These are phyloP conservation scores for Myotisia sp. DNA, from an alignment of 2,329 filamentous ascomycete species.

Conservation along the genomic window DNA sequence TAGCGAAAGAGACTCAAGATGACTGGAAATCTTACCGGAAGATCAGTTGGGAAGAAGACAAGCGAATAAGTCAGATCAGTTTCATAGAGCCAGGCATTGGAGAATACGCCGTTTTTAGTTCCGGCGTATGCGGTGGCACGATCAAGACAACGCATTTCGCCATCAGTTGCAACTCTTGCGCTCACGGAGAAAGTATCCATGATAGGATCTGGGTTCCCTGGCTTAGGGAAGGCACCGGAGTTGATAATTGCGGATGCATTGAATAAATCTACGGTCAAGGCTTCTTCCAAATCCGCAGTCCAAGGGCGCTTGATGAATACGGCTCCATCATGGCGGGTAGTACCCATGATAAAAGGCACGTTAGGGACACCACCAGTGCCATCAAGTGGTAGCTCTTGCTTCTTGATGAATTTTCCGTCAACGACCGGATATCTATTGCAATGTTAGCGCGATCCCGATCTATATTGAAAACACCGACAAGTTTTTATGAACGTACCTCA, in stretches of 20 bases:
- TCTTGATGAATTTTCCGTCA: background rate
- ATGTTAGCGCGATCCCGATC: too few species aligned
- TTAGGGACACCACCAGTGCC: background rate
- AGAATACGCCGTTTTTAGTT: background rate
- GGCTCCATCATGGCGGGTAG: constrained; percentile 36
- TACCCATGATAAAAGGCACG: constrained; percentile 4
- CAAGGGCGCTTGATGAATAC: constrained; percentile 36
- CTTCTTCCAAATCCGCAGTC: background rate
- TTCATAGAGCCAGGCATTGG: background rate
- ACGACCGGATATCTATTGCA: constrained; percentile 2
- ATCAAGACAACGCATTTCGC: constrained; percentile 36
- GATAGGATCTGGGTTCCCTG: background rate
- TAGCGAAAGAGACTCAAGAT: too few species aligned
- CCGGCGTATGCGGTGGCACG: constrained; percentile 39
- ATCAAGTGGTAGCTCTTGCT: background rate
- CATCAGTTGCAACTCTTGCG: background rate
- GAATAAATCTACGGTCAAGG: background rate
- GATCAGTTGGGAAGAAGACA: background rate
- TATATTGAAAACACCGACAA: too few species aligned
- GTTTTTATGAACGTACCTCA: too few species aligned
- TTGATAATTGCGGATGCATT: background rate
- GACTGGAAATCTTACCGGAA: background rate
- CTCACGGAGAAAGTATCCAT: background rate
- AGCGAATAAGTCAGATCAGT: background rate
- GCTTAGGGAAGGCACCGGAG: background rate